Conservation (phyloP, 2,329 filamentous ascomycete species). For the Incumbomyces lentus region DNA sequence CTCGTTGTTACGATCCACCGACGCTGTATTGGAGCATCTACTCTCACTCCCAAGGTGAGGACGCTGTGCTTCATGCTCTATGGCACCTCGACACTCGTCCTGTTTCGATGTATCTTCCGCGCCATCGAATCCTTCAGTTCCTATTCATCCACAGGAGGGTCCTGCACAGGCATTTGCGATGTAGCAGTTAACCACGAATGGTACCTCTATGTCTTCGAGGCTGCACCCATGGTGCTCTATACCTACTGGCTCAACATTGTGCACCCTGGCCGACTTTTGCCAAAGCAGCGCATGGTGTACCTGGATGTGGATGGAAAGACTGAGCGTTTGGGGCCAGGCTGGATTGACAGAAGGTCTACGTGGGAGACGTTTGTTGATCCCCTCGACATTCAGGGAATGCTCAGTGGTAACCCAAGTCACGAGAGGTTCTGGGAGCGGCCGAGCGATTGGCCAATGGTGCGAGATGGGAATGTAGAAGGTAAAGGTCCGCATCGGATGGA, state of each 20-base stretch:
- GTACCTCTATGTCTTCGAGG: conserved; percentile 30
- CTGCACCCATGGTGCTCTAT: conserved; percentile 27
- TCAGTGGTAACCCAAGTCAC: conserved; percentile 22
- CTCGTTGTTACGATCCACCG: conserved; percentile 23
- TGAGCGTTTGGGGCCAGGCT: conserved; percentile 26
- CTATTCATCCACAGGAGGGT: conserved; percentile 12
- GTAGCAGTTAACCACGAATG: conserved; percentile 26
- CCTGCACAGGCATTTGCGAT: conserved; percentile 21
- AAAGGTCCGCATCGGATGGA: too few relatives aligned
- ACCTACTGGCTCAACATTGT: conserved; percentile 29
- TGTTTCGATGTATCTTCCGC: conserved; percentile 29
- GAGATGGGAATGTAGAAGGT: conserved; percentile 20
- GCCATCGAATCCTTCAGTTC: conserved; percentile 25
- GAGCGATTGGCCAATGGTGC: conserved; percentile 22
- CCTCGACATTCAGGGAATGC: conserved; percentile 21
- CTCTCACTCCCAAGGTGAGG: conserved; percentile 21
- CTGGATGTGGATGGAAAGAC: conserved; percentile 23
- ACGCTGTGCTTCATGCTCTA: conserved; percentile 28
- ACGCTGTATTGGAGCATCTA: conserved; percentile 19
- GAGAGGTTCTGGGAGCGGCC: conserved; percentile 24
- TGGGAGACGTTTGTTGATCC: conserved; percentile 25
- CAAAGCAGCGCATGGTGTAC: conserved; percentile 22
- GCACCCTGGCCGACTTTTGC: conserved; percentile 27
- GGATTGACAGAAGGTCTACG: conserved; percentile 22
- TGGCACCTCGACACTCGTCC: conserved; percentile 26